Evolutionary conservation across 2,329 filamentous ascomycete genomes (phyloP), one percentile per base, ranked within the genome.

Genomic region (Cucurbitaria berberidis): DNA sequence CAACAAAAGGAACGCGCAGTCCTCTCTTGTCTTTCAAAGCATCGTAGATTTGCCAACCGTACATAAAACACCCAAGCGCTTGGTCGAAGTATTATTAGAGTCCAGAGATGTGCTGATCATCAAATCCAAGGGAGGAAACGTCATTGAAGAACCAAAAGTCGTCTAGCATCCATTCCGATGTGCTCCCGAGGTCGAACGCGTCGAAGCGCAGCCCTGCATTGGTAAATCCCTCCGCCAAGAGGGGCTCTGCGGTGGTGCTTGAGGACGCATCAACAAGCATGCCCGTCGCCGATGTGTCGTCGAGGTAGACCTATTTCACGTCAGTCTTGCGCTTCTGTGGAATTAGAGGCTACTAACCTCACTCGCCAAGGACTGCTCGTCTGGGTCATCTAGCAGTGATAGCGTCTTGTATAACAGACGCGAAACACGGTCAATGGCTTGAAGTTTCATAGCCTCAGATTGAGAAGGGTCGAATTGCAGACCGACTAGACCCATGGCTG

Each of bases 401-500:
- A 69, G 46, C 32, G 62, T 45, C 27, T 59, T 60, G 41, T 67
- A 62, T 18, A 66, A 38, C 15, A 69, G 30, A 22, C 44, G 51
- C 16, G 62, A 57, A 16, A 66, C 54, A 11, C 55, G 32, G 40
- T 63, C 65, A 6, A 42, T 65, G 22, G 63, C 68, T 46, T 64
- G 67, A 46, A 54, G 57, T 45, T 63, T 70, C 50, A 61, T 57
- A 22, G 51, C 51, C 3, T 62, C 54, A 3, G 58, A 41, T 34
- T 63, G 57, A 16, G 30, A 45, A 10, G 65, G 62, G 9, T 57
- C 58, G 16, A 68, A 57, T 13, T 67, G 59, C 11, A 65, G 67
- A 36, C 53, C 52, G 10, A 74, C 61, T 10, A 76, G 55, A 26
- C 65, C 67, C 6, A 59, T 60, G n/a, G 72, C 73, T 13, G 72